Percentiles rank a stretch among this genome's conserved stretches.
Conservation (phyloP, 2,329 filamentous ascomycete species). For the Tolypocladium ovalisporum region DNA sequence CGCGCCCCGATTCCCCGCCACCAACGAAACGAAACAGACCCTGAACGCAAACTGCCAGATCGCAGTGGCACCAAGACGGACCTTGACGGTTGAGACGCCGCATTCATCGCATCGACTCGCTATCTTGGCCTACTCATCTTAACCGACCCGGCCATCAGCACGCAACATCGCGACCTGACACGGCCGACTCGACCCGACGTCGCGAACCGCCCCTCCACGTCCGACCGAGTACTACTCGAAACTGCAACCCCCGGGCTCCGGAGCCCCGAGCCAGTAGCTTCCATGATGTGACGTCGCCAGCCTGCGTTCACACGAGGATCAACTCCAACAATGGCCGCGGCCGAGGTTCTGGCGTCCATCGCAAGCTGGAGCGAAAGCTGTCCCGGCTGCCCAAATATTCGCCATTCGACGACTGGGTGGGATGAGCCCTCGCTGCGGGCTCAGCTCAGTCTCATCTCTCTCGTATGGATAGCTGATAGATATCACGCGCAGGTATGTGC, state of each 20-base stretch:
- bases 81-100: background rate
- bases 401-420: conserved; percentile 18
- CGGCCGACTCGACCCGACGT: background rate
- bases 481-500: conserved; percentile 3
- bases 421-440: conserved; percentile 17
- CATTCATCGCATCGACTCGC: background rate
- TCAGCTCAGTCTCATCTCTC: conserved; percentile 27
- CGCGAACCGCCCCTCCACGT: background rate
- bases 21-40: background rate
- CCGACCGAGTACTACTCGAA: conserved; percentile 6
- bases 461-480: conserved; percentile 23
- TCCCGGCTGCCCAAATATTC: conserved; percentile 24
- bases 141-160: background rate
- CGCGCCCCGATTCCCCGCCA: background rate
- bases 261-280: conserved; percentile 21
- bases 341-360: conserved; percentile 33
- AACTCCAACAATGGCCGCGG: conserved; percentile 44
- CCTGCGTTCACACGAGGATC: conserved; percentile 29
- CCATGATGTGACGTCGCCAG: conserved; percentile 39
- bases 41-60: background rate
- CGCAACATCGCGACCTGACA: background rate
- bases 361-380: conserved; percentile 29
- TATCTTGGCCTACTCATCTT: background rate
- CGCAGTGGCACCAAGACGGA: background rate
- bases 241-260: conserved; percentile 3